Conservation (phyloP, 2,329 filamentous ascomycete genomes). For the Aureobasidium sp. region DNA sequence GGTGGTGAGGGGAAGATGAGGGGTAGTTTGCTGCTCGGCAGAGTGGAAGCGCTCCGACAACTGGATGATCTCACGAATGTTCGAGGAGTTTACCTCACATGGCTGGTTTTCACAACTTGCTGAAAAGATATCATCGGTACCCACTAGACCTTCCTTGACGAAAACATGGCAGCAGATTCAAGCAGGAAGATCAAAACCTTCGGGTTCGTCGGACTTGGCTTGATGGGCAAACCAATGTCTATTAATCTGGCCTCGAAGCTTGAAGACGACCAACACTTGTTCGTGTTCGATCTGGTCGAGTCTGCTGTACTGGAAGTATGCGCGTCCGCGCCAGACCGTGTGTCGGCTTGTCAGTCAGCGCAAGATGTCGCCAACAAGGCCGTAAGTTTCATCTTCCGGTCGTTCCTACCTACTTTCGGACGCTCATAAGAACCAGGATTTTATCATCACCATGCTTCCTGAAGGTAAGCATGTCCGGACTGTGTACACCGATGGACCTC, state of each 20-base stretch:
- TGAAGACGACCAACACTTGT: constrained; percentile 36
- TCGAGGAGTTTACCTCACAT: neutral
- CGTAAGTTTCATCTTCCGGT: constrained; percentile 29
- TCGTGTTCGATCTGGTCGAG: constrained; percentile 44
- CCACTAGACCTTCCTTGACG: neutral
- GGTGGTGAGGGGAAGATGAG: neutral
- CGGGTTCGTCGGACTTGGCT: constrained; percentile 50
- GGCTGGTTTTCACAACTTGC: neutral
- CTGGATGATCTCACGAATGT: neutral
- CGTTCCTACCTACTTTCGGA: neutral
- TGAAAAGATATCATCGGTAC: neutral
- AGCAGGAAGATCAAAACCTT: constrained; percentile 20
- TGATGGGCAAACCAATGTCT: constrained; percentile 50
- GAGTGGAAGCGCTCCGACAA: neutral
- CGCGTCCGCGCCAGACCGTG: constrained; percentile 32
- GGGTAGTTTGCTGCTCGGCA: neutral
- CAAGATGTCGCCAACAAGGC: constrained; percentile 45
- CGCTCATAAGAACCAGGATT: constrained; percentile 31
- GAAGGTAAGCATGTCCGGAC: constrained; percentile 46
- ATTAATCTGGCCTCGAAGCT: constrained; percentile 44
- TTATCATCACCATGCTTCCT: constrained; percentile 49
- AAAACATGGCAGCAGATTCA: neutral
- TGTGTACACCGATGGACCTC: constrained; percentile 43
- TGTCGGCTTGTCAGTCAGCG: constrained; percentile 36
- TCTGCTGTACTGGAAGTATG: constrained; percentile 38